Evolutionary conservation across 371 early-diverging fungal genomes (phyloP).

Genomic region (Rhizopus delemar): DNA sequence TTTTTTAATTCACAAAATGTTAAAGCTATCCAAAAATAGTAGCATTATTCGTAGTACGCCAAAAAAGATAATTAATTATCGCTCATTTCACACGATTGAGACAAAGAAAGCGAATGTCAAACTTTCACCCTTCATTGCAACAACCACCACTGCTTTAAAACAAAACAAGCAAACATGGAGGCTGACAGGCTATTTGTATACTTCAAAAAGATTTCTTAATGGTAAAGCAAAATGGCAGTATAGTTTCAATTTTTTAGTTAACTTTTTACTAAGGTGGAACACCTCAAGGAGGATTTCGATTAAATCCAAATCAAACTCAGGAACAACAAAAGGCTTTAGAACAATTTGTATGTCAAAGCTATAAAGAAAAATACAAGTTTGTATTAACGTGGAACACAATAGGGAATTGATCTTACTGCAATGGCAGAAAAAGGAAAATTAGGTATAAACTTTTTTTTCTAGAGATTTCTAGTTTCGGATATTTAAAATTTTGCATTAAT

Average conservation of each 20-base stretch:
- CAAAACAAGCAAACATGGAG: neutral
- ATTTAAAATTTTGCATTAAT: constrained; percentile 11
- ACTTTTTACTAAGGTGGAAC: constrained; percentile 13
- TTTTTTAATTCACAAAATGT: neutral
- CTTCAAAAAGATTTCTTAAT: constrained; percentile 13
- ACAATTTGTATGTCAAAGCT: constrained; percentile 34
- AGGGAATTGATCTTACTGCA: constrained; percentile 74
- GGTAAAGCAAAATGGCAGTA: neutral
- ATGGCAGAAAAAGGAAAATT: constrained; percentile 67
- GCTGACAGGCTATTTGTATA: neutral
- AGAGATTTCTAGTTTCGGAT: constrained; percentile 23
- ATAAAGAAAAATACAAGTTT: neutral
- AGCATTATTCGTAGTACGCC: neutral
- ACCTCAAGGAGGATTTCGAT: constrained; percentile 37
- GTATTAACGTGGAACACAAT: neutral
- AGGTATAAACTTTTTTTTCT: constrained; percentile 51
- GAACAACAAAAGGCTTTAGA: constrained; percentile 43
- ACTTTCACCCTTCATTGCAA: neutral
- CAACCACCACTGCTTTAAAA: neutral
- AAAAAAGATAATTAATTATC: neutral
- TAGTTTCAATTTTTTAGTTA: neutral
- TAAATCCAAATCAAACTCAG: constrained; percentile 45
- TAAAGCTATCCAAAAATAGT: neutral
- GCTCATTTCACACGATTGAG: neutral
- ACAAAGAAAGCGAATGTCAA: neutral